Base-by-base conservation (phyloP, 2,329 filamentous ascomycete species). In the Aspergillus flavus region DNA sequence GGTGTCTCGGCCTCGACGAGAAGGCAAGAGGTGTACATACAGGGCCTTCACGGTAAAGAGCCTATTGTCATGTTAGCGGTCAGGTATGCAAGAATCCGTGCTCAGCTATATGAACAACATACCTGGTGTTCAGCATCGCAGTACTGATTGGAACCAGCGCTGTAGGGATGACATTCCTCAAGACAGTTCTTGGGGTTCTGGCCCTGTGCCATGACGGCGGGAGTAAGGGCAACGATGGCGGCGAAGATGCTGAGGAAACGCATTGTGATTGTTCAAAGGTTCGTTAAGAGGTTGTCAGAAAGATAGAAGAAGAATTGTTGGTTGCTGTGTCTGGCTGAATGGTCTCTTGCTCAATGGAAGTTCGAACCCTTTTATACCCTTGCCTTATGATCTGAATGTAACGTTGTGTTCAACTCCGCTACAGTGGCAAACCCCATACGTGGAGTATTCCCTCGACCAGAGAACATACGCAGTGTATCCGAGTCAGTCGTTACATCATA, bases 171-270 rank as follows among this genome's bases (percentile, higher is more conserved):
- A 16, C 52, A 54, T 23, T 54, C 0, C 1, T 36, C 30, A 16
- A 54, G 52, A 16, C 52, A 54, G 52, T 54, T 54, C 3, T 14
- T 14, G 52, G 52, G 30, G 30, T 54, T 54, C 52, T 54, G 52
- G 30, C 30, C 52, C 9, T 23, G 19, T 23, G 52, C 52, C 52
- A 54, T 54, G 3, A 16, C 52, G 14, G 52, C 30, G 11, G 52
- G 52, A 6, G 52, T 9, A 21, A 54, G 19, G 30, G 52, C 52
- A 12, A 16, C 9, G 30, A 54, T 19, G 5, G 52, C 30, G 12
- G 30, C 52, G 19, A 54, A 54, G 19, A 34, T 28, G 28, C 19
- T 23, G 2, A 54, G 5, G 52, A 54, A 54, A 54, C 52, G 52
- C 52, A 54, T 54, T 21, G n/a, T 36, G 30, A 54, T 6, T 53